Evolutionary conservation across 257 asterid genomes (phyloP), one percentile per base, ranked within the genome.

Genomic region (Nemophila menziesii): DNA sequence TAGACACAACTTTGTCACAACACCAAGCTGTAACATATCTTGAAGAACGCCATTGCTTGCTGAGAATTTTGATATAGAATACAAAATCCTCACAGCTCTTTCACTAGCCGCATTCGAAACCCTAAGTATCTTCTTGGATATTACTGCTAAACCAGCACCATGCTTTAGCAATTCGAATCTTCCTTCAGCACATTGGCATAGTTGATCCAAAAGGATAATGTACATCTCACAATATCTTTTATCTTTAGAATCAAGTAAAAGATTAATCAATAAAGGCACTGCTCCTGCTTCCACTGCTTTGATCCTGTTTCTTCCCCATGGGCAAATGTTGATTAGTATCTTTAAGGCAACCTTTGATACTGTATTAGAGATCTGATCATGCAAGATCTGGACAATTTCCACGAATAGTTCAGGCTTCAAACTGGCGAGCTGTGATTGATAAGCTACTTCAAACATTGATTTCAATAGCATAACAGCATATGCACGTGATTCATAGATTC

Each of bases 181-280:
- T n/a, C 92, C 87, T 1, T 71, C 81, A 10, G 86, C 83, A 18
- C 79, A 51, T 14, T 62, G 52, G 18, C 79, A 76, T 1, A 80
- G 18, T 5, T 70, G 68, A 47, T 45, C 69, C 24, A 80, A 4
- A 11, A 66, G 39, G 18, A 61, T 87, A 8, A 80, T 22, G 3
- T 62, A 64, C 0, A 73, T 46, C 57, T 73, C 93, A 1, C 69
- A 71, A 8, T 57, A 59, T 29, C 43, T 67, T 65, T 55, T 77
- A 11, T 60, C 74, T 0, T 55, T 8, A 5, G 51, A 34, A 16
- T 19, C 51, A 4, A 71, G 3, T 11, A 68, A 79, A 33, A 67
- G 50, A 58, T 80, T 89, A 0, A 80, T 54, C 13, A 80, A 52
- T 5, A 57, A 64, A 15, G 39, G 55, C 3, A 72, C 63, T 1